These are phyloP conservation scores for Penicillium turbatum DNA, from an alignment of 495 filamentous ascomycete species.

Conservation along the genomic window DNA sequence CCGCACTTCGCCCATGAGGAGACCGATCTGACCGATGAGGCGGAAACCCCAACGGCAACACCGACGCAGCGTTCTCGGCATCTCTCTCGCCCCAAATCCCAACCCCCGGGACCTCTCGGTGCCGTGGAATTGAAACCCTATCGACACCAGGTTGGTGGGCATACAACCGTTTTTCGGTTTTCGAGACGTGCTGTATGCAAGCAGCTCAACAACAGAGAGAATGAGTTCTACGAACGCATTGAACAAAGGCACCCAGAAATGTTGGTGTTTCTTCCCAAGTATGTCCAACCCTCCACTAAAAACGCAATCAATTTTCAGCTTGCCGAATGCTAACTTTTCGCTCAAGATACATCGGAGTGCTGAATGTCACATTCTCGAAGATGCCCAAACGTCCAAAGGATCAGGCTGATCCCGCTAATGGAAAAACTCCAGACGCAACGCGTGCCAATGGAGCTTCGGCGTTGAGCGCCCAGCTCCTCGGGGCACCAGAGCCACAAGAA, in stretches of 20 bases:
- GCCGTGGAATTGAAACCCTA: slow-evolving; percentile 97
- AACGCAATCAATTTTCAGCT: background rate
- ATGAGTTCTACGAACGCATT: slow-evolving; percentile 96
- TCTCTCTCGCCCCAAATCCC: slow-evolving; percentile 30
- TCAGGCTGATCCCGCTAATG: slow-evolving; percentile 21
- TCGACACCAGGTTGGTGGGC: slow-evolving; percentile 93
- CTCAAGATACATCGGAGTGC: slow-evolving; percentile 81
- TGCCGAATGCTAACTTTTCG: slow-evolving; percentile 35
- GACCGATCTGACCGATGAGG: slow-evolving; percentile 53
- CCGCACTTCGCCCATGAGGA: slow-evolving; percentile 46
- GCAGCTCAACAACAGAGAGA: slow-evolving; percentile 93
- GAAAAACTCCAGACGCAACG: slow-evolving; percentile 15
- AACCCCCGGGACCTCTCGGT: slow-evolving; percentile 60
- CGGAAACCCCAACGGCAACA: slow-evolving; percentile 60
- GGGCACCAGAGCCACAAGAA: slow-evolving; percentile 44
- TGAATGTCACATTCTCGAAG: slow-evolving; percentile 96
- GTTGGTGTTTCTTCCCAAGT: slow-evolving; percentile 89
- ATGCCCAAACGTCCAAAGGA: slow-evolving; percentile 61
- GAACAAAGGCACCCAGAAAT: slow-evolving; percentile 86
- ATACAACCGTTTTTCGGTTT: slow-evolving; percentile 94
- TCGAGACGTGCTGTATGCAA: slow-evolving; percentile 95
- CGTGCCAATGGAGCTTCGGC: slow-evolving; percentile 18
- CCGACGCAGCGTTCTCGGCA: slow-evolving; percentile 39
- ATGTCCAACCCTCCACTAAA: slow-evolving; percentile 28
- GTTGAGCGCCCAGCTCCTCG: slow-evolving; percentile 13